A percentile compares a stretch with the other conserved stretches of the same genome.
Evolutionary conservation across 495 filamentous ascomycete genomes (phyloP).

Genomic region (Hypoxylon lenormandii): DNA sequence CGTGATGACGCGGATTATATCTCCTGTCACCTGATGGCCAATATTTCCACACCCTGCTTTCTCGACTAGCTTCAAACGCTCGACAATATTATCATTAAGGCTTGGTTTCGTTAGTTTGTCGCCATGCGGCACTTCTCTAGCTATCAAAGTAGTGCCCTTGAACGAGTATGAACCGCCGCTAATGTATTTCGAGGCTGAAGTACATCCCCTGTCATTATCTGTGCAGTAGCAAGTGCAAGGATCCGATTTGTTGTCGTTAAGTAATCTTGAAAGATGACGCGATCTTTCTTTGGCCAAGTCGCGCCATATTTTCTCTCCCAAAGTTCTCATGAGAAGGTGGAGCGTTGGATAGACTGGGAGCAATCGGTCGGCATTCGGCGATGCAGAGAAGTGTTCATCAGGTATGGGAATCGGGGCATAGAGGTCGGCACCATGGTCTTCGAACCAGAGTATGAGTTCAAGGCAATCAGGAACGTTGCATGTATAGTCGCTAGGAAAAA

Average conservation of each 20-base stretch:
- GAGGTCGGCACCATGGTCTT: slow-evolving; percentile 15
- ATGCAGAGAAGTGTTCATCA: neutral
- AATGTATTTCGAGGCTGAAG: slow-evolving; percentile 12
- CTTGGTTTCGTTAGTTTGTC: too few relatives aligned
- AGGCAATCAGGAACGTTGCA: neutral
- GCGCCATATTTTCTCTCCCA: too few relatives aligned
- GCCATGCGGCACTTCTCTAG: too few relatives aligned
- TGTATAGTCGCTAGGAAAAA: neutral
- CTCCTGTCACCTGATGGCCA: too few relatives aligned
- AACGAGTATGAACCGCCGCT: too few relatives aligned
- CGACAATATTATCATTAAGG: too few relatives aligned
- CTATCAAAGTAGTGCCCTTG: too few relatives aligned
- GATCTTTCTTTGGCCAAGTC: neutral
- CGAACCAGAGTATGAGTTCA: slow-evolving; percentile 14
- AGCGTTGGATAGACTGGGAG: neutral
- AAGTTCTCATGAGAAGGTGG: too few relatives aligned
- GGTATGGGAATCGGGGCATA: slow-evolving; percentile 6
- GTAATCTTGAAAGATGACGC: neutral
- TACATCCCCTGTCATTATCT: neutral
- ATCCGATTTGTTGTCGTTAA: slow-evolving; percentile 1
- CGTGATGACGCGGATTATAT: slow-evolving; percentile 9
- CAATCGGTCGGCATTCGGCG: neutral
- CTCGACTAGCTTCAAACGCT: neutral
- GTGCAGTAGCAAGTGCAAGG: slow-evolving; percentile 24
- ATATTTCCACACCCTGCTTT: too few relatives aligned